These are phyloP conservation scores for Penicillium diatomitis DNA, from an alignment of 495 filamentous ascomycete species.

Conservation along the genomic window DNA sequence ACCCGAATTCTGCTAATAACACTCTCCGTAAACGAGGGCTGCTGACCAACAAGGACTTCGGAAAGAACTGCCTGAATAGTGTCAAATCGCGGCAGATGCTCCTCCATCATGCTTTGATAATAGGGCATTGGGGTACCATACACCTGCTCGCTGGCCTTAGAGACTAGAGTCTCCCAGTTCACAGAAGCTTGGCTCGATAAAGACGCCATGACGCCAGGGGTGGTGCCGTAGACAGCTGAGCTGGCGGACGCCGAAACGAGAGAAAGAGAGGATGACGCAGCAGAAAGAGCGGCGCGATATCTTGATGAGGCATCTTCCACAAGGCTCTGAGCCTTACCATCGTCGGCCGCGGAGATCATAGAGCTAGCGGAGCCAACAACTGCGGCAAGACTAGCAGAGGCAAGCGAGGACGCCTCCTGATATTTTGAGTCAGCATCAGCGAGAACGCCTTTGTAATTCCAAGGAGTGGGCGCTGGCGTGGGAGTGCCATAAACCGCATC, in stretches of 20 bases:
- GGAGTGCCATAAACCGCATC: constrained; percentile 44
- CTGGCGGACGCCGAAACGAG: constrained; percentile 48
- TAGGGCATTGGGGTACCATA: constrained; percentile 67
- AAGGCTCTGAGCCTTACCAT: constrained; percentile 30
- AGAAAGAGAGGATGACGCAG: constrained; percentile 36
- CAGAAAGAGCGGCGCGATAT: constrained; percentile 40
- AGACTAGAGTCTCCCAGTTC: constrained; percentile 61
- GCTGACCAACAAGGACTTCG: constrained; percentile 67
- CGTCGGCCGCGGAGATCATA: constrained; percentile 31
- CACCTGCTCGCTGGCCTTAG: constrained; percentile 57
- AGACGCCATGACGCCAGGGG: constrained; percentile 35
- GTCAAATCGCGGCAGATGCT: constrained; percentile 51
- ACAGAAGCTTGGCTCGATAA: constrained; percentile 43
- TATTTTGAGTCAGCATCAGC: constrained; percentile 41
- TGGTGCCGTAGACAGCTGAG: constrained; percentile 33
- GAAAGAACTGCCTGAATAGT: constrained; percentile 64
- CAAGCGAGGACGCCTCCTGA: constrained; percentile 34
- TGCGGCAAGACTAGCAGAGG: constrained; percentile 38
- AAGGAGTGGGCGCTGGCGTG: constrained; percentile 28
- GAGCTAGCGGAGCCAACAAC: constrained; percentile 39
- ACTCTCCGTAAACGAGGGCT: constrained; percentile 75
- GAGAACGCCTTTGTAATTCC: constrained; percentile 26
- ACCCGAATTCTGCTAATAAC: constrained; percentile 61
- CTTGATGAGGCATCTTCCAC: constrained; percentile 39
- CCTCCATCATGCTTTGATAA: constrained; percentile 42